Evolutionary conservation across 306 rosid species (phyloP), one percentile per base, ranked within the genome.

Genomic region (Pterocarpus macrocarpus): DNA sequence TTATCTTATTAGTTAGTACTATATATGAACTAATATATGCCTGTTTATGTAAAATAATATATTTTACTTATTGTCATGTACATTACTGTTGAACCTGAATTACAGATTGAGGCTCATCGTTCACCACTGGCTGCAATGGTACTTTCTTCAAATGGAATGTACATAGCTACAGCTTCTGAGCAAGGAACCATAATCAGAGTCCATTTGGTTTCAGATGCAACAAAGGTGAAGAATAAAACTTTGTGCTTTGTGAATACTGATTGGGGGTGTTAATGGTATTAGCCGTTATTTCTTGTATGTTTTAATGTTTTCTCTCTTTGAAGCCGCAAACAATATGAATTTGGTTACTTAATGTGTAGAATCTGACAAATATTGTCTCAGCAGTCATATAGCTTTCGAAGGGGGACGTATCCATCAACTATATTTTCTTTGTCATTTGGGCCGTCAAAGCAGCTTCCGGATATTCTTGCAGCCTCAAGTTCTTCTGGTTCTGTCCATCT

Each of bases 111-210:
- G 44, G 98, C 98, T 52, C 98, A 95, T 78, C 93, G 86, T 39
- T 85, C 97, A 49, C 97, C 97, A 16, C 86, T 95, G 64, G 91
- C 88, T 86, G 97, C 94, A 62, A 85, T 95, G 86, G 91, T 82
- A 53, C 92, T 95, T 85, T 95, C 97, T 76, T 92, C 95, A 41
- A 95, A 85, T 34, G 98, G 97, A 81, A 87, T 81, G 87, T 95
- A 92, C 82, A 78, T 95, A 74, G 98, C 98, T 80, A 95, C 98
- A 78, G 98, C 98, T 72, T 95, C 98, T 49, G 98, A 95, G 84
- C 97, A 92, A 85, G 98, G 98, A 79, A 95, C 98, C 76, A 91
- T 91, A 73, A 79, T 95, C 85, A 89, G 98, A 84, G 98, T 95
- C 55, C 91, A 95, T 91, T 81, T 86, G 78, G 97, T 95, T 77